These are phyloP conservation scores for Aureobasidium leucospermi DNA, from an alignment of 2,329 filamentous ascomycete species.

Conservation along the genomic window DNA sequence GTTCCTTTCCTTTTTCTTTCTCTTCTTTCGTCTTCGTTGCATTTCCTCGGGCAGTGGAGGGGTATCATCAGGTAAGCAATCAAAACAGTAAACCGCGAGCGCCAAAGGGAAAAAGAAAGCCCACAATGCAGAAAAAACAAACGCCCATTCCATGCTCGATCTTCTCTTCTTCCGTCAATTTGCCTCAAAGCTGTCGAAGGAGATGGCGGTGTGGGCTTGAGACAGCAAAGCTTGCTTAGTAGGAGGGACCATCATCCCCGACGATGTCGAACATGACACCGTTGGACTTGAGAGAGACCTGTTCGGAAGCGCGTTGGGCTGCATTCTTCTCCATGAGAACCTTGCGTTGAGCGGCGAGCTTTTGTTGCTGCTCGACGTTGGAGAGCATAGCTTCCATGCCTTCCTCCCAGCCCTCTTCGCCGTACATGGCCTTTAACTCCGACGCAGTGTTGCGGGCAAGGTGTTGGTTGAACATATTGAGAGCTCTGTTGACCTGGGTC, in stretches of 20 bases:
- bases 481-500: conserved; percentile 19
- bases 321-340: conserved; percentile 20
- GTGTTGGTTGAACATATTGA: conserved; percentile 34
- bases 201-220: background rate
- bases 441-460: conserved; percentile 29
- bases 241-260: background rate
- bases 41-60: no score
- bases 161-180: no score
- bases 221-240: background rate
- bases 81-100: no score
- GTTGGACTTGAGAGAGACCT: background rate
- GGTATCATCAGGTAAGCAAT: no score
- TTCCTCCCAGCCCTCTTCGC: conserved; percentile 18
- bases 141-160: no score
- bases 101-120: no score
- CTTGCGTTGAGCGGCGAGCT: conserved; percentile 20
- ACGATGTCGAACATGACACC: conserved; percentile 7
- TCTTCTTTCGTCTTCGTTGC: no score
- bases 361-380: conserved; percentile 29
- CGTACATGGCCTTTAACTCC: conserved; percentile 27
- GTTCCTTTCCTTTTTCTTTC: no score
- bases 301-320: conserved; percentile 16
- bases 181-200: no score
- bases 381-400: conserved; percentile 27
- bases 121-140: no score